Evolutionary conservation across 331 rosid genomes (phyloP), one percentile per base, ranked within the genome.

Genomic region (Spiraea crenata): DNA sequence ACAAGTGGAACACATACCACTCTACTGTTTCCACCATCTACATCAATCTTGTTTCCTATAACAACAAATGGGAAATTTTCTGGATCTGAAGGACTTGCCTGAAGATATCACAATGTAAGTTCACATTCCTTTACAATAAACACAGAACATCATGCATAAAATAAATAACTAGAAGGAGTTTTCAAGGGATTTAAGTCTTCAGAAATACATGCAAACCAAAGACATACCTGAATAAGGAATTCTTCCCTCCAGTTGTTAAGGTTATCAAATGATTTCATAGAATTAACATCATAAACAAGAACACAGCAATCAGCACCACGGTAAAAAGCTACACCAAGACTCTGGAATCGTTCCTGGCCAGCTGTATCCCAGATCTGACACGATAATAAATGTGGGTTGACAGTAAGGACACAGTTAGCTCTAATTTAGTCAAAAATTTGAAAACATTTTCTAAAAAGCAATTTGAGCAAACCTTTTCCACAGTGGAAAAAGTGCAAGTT

Each of bases 261-360:
- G 82, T 85, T 89, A 75, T 95, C 98, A 82, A 95, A 95, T 17
- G 99, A 95, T 74, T 95, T 95, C 97, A 85, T 85, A 19, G 96
- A 89, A 82, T 91, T 95, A 67, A 95, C 99, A 80, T 95, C 99
- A 74, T 95, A 95, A 55, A 95, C 99, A 63, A 95, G 96, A 76
- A 95, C 99, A 71, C 98, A 95, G 80, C 99, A 95, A 86, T 95
- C 99, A 69, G 99, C 99, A 68, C 99, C 99, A 64, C 99, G 90
- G 56, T 95, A 95, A 81, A 95, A 95, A 79, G 99, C 99, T 81
- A 95, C 99, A 62, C 99, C 99, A 16, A 95, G 93, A 84, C 97
- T 95, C 81, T 95, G 99, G 71, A 95, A 95, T 77, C 99, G 86
- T 77, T 95, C 99, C 84, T 95, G 99, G 71, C 99, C 99, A 76